Conservation (phyloP, 169 alveolate species). For the Plasmodium fragile region DNA sequence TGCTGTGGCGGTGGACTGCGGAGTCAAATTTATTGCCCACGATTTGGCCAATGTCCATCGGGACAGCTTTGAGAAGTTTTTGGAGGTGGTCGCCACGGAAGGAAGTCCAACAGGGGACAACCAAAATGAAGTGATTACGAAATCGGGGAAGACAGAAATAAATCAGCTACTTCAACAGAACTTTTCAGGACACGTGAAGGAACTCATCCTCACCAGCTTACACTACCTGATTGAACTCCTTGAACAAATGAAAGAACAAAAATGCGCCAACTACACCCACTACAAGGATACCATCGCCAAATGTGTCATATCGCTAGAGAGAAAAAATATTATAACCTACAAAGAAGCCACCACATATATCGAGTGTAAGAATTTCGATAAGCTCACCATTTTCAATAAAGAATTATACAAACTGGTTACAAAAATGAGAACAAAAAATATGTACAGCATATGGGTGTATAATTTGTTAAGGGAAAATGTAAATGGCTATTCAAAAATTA, state of each 20-base stretch:
- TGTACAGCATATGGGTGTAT: constrained; percentile 56
- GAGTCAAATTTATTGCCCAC: constrained; percentile 12
- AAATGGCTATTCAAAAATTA: constrained; percentile 37
- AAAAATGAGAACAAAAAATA: constrained; percentile 52
- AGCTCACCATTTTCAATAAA: constrained; percentile 28
- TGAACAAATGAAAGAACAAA: constrained; percentile 7
- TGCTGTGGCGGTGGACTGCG: constrained; percentile 2
- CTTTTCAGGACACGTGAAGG: constrained; percentile 11
- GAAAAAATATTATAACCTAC: constrained; percentile 10
- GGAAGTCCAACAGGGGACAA: not conserved
- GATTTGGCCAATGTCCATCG: constrained; percentile 13
- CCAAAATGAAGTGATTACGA: not conserved
- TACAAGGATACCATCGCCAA: constrained; percentile 26
- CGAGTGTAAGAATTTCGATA: constrained; percentile 61
- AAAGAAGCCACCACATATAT: constrained; percentile 56
- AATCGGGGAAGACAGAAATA: not conserved
- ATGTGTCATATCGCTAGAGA: constrained; percentile 2
- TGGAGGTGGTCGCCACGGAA: not conserved
- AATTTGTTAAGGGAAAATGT: constrained; percentile 39
- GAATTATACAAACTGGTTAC: constrained; percentile 49
- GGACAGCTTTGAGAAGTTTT: not conserved
- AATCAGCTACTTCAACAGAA: not conserved
- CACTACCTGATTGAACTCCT: constrained; percentile 32
- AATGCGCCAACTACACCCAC: not conserved
- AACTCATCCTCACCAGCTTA: constrained; percentile 28